Base-by-base conservation (phyloP, 2,329 filamentous ascomycete genomes). In the Atkinsonella texensis region DNA sequence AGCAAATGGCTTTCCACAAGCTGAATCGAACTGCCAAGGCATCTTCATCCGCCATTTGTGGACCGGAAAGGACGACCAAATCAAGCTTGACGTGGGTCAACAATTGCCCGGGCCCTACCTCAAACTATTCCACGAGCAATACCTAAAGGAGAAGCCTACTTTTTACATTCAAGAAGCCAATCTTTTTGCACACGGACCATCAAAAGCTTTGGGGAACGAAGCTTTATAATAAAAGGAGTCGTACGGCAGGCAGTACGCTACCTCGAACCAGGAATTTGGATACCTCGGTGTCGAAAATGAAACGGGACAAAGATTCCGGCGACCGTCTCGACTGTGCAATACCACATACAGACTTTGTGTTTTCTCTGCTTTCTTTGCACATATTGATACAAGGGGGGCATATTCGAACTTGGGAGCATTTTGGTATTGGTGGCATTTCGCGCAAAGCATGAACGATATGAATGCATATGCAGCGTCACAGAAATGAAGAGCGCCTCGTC, bases 31-130 rank as follows among this genome's bases (percentile, higher is more conserved):
- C 17, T 73, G 70, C 52, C 55, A 65, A 10, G 70, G 70, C 38
- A 63, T 61, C 41, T 69, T 73, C 51, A 66, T 73, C 53, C 66
- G 69, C 54, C 70, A 73, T 55, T 57, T 72, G 53, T 73, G 70
- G 70, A 70, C 65, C 0, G 64, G 66, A 55, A 73, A 73, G 60
- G 55, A 63, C 46, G 58, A 62, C 44, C 61, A 65, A 55, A 68
- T 71, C 56, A 71, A 70, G 61, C 56, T 65, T 7, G 65, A 66
- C 49, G 65, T 71, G 6, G 65, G 62, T 20, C 57, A 66, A 38
- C 67, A 70, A 49, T 55, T 70, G 31, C 68, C 68, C 4, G 68
- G 68, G 7, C 60, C 59, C 5, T 62, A 63, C 32, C 57, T 70
- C 13, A 60, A 63, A 45, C 57, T 65, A 11, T 68, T 70, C 53